phyloP scores from a whole-genome alignment of 2,329 filamentous ascomycete species.

The Cladosporium austrohemisphaericum region DNA sequence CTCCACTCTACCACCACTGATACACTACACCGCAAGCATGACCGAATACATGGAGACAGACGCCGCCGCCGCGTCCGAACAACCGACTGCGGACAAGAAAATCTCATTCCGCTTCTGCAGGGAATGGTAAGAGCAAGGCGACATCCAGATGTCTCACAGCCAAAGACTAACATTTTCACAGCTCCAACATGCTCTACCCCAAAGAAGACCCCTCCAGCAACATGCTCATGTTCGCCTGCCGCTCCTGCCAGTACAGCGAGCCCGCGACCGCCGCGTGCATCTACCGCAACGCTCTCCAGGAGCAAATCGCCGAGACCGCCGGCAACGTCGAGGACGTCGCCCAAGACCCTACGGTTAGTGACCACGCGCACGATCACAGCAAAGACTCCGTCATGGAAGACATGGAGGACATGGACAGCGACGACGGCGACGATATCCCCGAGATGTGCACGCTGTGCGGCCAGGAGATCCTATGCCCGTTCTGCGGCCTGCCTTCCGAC shows the following conservation, averaged over 20 bases:
- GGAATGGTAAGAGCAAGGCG: slow-evolving; percentile 65
- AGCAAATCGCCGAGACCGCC: slow-evolving; percentile 87
- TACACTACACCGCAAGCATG: slow-evolving; percentile 7
- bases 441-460: slow-evolving; percentile 58
- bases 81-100: slow-evolving; percentile 56
- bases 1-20: slow-evolving; percentile 6
- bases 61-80: slow-evolving; percentile 16
- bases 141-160: background rate
- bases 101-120: slow-evolving; percentile 97
- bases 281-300: slow-evolving; percentile 91
- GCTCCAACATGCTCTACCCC: slow-evolving; percentile 95
- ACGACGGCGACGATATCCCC: slow-evolving; percentile 34
- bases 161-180: slow-evolving; percentile 32
- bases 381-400: slow-evolving; percentile 24
- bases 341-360: slow-evolving; percentile 97
- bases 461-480: slow-evolving; percentile 52
- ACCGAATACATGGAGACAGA: slow-evolving; percentile 14
- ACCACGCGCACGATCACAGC: slow-evolving; percentile 18
- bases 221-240: slow-evolving; percentile 90
- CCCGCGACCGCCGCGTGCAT: slow-evolving; percentile 84
- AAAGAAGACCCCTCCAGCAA: slow-evolving; percentile 85
- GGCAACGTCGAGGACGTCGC: slow-evolving; percentile 97
- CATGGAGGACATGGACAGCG: slow-evolving; percentile 20
- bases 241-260: slow-evolving; percentile 89
- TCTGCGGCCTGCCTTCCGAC: slow-evolving; percentile 47